Evolutionary conservation across 23 red algal species (phyloP).

Genomic region (Cyanidioschyzon merolae): DNA sequence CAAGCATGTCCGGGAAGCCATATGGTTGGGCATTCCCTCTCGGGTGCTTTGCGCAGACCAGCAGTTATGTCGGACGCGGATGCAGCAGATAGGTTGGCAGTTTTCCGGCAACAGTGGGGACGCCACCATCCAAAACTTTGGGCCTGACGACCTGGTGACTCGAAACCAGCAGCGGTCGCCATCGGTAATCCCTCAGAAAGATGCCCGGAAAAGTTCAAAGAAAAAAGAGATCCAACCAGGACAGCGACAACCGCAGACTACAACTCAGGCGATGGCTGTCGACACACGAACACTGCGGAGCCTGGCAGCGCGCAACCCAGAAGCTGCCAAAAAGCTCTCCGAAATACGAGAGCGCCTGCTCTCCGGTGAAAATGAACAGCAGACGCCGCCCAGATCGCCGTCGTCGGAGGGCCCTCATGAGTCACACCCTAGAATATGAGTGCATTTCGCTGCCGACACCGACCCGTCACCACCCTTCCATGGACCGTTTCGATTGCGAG

Average conservation of each 20-base stretch:
- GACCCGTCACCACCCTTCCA: no score
- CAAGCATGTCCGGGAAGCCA: not conserved
- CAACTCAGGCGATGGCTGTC: not conserved
- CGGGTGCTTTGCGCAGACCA: not conserved
- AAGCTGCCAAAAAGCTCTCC: not conserved
- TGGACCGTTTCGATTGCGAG: no score
- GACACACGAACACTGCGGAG: not conserved
- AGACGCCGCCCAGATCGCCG: no score
- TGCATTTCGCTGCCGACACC: no score
- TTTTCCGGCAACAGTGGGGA: not conserved
- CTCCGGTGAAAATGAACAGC: no score
- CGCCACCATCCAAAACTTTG: not conserved
- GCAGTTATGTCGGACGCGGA: not conserved
- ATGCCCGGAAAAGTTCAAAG: no score
- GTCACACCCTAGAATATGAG: no score
- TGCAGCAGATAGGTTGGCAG: slow-evolving; percentile 4
- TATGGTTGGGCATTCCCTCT: not conserved
- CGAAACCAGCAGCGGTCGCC: not conserved
- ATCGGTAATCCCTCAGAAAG: no score
- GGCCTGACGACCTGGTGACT: no score
- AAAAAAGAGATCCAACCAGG: no score
- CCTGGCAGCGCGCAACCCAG: not conserved
- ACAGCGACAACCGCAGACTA: not conserved
- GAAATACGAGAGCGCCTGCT: not conserved
- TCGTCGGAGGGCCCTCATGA: no score